Percentiles rank a stretch among this genome's conserved stretches.
Evolutionary conservation across 768 basidiomycete species (phyloP).

Genomic region (Russula griseocarnosa): DNA sequence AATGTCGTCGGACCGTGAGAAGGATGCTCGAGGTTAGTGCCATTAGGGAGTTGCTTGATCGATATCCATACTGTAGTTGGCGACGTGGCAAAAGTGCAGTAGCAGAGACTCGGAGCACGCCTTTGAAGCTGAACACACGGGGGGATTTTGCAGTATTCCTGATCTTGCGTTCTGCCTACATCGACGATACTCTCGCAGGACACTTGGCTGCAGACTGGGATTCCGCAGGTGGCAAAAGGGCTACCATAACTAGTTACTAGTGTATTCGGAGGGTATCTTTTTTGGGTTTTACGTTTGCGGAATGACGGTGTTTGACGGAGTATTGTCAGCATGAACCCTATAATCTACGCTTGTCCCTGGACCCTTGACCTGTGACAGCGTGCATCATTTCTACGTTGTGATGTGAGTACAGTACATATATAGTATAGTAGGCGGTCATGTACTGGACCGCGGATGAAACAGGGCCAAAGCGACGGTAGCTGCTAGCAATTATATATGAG

Average conservation of each 20-base stretch:
- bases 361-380: constrained; percentile 8
- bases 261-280: too few relatives aligned
- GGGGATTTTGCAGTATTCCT: neutral
- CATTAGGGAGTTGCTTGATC: neutral
- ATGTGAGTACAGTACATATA: too few relatives aligned
- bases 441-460: too few relatives aligned
- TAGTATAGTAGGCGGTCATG: too few relatives aligned
- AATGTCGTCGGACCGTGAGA: constrained; percentile 15
- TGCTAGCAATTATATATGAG: too few relatives aligned
- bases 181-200: neutral
- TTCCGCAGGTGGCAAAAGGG: neutral
- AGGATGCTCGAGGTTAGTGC: constrained; percentile 12
- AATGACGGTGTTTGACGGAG: constrained; percentile 7
- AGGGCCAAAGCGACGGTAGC: neutral
- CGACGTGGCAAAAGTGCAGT: constrained; percentile 12
- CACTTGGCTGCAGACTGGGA: constrained; percentile 7
- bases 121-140: neutral
- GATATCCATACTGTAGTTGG: too few relatives aligned
- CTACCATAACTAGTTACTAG: too few relatives aligned
- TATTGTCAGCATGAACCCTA: constrained; percentile 15
- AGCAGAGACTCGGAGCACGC: constrained; percentile 7
- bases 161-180: neutral
- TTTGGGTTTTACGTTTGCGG: neutral
- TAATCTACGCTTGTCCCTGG: neutral
- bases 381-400: constrained; percentile 9